Evolutionary conservation across 2,329 filamentous ascomycete species (phyloP).

Genomic region (Trichoderma harzianum): DNA sequence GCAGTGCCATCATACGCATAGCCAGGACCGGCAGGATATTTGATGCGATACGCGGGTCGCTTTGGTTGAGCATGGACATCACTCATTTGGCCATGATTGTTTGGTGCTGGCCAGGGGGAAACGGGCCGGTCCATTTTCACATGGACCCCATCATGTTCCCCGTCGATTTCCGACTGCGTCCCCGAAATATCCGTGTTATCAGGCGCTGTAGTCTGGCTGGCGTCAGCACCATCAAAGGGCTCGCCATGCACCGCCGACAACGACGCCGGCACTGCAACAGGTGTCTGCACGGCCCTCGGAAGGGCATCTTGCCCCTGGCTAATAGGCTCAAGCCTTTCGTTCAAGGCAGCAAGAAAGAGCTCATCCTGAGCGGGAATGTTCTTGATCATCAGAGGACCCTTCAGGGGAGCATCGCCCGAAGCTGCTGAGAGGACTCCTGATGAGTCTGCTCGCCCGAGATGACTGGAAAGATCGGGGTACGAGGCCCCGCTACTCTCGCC

Average conservation of each 20-base stretch:
- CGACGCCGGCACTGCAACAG: conserved; percentile 30
- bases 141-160: not conserved
- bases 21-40: not conserved
- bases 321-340: conserved; percentile 51
- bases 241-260: not conserved
- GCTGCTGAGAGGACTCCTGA: not conserved
- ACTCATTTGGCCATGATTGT: not conserved
- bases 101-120: not conserved
- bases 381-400: conserved; percentile 51
- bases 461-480: not conserved
- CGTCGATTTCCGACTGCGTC: not conserved
- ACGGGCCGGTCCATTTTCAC: not conserved
- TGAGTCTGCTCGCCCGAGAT: not conserved
- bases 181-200: conserved; percentile 13
- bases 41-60: not conserved
- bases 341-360: conserved; percentile 48
- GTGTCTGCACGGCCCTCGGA: conserved; percentile 39
- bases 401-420: conserved; percentile 44
- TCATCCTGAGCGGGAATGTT: conserved; percentile 57
- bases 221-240: conserved; percentile 24
- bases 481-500: not conserved
- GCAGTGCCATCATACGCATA: not conserved
- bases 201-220: conserved; percentile 16
- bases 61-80: not conserved
- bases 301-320: conserved; percentile 42